phyloP scores from a whole-genome alignment of 139 green algal species.

The Diplosphaera chodatii region DNA sequence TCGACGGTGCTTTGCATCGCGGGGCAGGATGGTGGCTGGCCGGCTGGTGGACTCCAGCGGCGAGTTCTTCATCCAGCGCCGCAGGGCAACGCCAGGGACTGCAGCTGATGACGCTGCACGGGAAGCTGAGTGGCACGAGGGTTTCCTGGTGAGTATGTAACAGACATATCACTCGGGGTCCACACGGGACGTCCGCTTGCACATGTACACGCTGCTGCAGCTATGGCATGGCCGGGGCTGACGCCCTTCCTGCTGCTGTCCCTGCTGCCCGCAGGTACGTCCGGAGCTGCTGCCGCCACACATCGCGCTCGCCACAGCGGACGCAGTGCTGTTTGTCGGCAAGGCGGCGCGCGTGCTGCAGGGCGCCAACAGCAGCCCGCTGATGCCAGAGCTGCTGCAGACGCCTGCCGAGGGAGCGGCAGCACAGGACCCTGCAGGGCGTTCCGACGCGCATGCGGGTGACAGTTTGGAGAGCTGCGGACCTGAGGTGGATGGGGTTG shows the following conservation, averaged over 20 bases:
- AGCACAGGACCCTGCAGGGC: too few relatives aligned
- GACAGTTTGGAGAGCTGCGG: too few relatives aligned
- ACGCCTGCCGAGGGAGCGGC: too few relatives aligned
- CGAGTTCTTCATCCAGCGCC: conserved; percentile 83
- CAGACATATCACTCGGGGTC: too few relatives aligned
- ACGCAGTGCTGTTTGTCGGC: conserved; percentile 73
- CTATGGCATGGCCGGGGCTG: too few relatives aligned
- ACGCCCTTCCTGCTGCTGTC: too few relatives aligned
- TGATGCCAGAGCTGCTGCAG: too few relatives aligned
- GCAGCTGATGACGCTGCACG: neutral
- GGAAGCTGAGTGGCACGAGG: conserved; percentile 54
- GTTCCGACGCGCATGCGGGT: too few relatives aligned
- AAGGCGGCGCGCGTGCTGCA: conserved; percentile 74
- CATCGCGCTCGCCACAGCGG: conserved; percentile 46
- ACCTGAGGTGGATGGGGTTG: conserved; percentile 7
- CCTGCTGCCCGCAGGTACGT: conserved; percentile 38
- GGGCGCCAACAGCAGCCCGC: conserved; percentile 19
- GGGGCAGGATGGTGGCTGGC: conserved; percentile 83
- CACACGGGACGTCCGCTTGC: too few relatives aligned
- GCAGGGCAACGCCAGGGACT: too few relatives aligned
- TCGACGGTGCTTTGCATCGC: too few relatives aligned
- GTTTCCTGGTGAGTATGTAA: conserved; percentile 50
- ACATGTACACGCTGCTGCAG: too few relatives aligned
- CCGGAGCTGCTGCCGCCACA: conserved; percentile 44
- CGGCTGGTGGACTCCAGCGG: conserved; percentile 55